Percentiles rank a stretch among this genome's conserved stretches.
Conservation (phyloP, 345 rosid species). For the Sapria himalayana region DNA sequence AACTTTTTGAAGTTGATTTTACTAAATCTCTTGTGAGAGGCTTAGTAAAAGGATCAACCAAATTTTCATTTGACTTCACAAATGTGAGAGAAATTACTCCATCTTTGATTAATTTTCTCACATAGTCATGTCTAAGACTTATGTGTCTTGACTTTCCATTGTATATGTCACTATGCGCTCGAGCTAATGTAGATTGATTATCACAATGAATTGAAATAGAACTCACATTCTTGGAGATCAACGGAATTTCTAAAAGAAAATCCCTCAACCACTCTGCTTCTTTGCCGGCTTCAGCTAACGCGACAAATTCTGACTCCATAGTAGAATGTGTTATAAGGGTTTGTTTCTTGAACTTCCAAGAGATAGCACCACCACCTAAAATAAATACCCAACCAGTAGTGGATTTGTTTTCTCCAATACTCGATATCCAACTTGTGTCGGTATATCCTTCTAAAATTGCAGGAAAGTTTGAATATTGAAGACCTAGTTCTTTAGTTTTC, state of each 20-base stretch:
- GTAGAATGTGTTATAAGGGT: not conserved
- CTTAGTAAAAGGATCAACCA: conserved; percentile 2
- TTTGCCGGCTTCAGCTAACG: not conserved
- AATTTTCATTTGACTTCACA: not conserved
- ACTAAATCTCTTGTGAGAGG: not conserved
- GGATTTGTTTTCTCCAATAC: not conserved
- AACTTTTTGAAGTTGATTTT: not conserved
- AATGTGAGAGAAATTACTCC: not conserved
- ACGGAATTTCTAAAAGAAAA: not conserved
- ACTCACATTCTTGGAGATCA: not conserved
- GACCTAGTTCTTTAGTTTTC: not conserved
- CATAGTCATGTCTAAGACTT: not conserved
- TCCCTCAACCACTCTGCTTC: not conserved
- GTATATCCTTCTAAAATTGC: not conserved
- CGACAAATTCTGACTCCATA: not conserved
- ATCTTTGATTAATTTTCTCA: not conserved
- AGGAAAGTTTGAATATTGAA: not conserved
- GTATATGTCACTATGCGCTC: not conserved
- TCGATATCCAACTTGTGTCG: not conserved
- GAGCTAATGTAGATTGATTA: not conserved
- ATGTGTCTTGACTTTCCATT: conserved; percentile 3
- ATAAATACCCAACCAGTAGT: not conserved
- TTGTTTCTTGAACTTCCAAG: not conserved
- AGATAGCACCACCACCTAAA: not conserved
- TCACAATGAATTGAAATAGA: not conserved